Percentiles rank a stretch among this genome's conserved stretches.
These are phyloP conservation scores for Cystobasidiaceae sp. DNA, from an alignment of 1,284 basidiomycete species.

Conservation along the genomic window DNA sequence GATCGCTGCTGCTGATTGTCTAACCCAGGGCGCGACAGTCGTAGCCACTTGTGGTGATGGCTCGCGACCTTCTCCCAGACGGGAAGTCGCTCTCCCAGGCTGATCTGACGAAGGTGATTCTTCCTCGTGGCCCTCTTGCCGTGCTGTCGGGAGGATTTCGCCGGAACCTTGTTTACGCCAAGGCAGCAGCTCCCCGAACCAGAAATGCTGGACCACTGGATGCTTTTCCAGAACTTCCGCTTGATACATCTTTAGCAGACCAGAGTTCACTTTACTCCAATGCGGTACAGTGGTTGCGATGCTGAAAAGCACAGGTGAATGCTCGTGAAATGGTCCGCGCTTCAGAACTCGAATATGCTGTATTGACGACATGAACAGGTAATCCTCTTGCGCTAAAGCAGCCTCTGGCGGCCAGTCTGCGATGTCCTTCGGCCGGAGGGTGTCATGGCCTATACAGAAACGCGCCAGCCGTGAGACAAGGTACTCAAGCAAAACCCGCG, in stretches of 20 bases:
- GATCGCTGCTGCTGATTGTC: too few species aligned
- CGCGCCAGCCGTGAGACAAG: not conserved
- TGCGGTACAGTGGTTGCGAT: slow-evolving; percentile 77
- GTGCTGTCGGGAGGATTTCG: slow-evolving; percentile 29
- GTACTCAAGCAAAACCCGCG: not conserved
- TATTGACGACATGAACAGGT: slow-evolving; percentile 55
- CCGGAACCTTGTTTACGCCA: slow-evolving; percentile 33
- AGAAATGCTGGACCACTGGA: slow-evolving; percentile 94
- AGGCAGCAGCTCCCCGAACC: slow-evolving; percentile 56
- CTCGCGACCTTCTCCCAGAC: too few species aligned
- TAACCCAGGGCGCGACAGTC: slow-evolving; percentile 1
- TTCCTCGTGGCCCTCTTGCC: slow-evolving; percentile 19
- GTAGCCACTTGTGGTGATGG: not conserved
- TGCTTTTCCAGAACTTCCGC: slow-evolving; percentile 90
- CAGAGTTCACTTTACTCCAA: slow-evolving; percentile 84
- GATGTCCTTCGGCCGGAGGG: slow-evolving; percentile 11
- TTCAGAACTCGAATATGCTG: slow-evolving; percentile 75
- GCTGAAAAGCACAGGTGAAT: slow-evolving; percentile 82
- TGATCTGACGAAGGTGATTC: too few species aligned
- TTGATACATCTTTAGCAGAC: slow-evolving; percentile 93
- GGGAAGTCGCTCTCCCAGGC: too few species aligned
- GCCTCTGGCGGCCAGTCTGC: not conserved
- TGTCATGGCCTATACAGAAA: slow-evolving; percentile 1
- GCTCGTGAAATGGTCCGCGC: slow-evolving; percentile 79
- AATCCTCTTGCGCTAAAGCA: slow-evolving; percentile 23